phyloP scores from a whole-genome alignment of 108 stramenopile genomes.

The Nannochloropsis oceanica region DNA sequence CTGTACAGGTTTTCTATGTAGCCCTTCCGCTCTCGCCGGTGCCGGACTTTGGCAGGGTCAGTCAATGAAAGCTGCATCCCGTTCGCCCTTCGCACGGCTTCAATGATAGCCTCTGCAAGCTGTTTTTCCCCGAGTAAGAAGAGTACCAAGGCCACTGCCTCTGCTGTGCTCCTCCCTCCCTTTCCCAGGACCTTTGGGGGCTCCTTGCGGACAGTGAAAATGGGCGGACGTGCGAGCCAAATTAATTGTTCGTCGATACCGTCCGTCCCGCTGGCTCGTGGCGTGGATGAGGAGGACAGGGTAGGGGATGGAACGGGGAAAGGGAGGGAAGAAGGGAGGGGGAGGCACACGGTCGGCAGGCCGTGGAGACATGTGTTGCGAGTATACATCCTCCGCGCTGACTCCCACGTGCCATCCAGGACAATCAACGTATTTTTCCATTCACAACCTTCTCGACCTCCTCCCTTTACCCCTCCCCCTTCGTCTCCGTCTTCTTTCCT shows the following conservation, averaged over 20 bases:
- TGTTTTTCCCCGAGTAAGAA: background rate
- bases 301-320: background rate
- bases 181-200: background rate
- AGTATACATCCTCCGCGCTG: background rate
- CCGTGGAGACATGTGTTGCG: background rate
- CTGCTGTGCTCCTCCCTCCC: background rate
- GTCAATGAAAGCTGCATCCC: background rate
- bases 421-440: background rate
- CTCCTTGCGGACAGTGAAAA: background rate
- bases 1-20: background rate
- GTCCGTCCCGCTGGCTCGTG: no score
- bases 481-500: background rate
- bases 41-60: background rate
- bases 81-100: background rate
- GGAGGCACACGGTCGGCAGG: background rate
- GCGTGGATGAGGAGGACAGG: background rate
- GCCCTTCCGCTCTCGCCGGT: background rate
- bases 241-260: no score
- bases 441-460: background rate
- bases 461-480: background rate
- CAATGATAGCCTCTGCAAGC: background rate
- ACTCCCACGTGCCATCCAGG: background rate
- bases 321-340: background rate
- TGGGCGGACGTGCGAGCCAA: background rate
- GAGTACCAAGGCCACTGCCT: background rate